Conservation (phyloP, 768 basidiomycete genomes). For the Lactifluus volemus region DNA sequence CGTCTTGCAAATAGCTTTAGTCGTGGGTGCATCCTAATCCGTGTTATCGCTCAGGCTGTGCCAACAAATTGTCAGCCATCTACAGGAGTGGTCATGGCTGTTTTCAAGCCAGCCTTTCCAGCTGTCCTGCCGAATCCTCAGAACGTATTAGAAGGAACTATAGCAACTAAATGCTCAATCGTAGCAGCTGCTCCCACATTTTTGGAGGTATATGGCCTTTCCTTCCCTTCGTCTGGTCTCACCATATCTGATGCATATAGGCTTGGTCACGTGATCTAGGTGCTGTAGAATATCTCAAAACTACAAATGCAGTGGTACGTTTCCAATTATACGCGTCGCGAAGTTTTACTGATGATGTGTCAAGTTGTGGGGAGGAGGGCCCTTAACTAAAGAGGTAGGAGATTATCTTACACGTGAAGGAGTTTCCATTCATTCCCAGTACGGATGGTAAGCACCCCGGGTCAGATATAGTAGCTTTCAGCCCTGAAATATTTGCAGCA, state of each 20-base stretch:
- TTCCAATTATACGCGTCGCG: not conserved
- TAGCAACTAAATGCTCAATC: slow-evolving; percentile 21
- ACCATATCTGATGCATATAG: slow-evolving; percentile 6
- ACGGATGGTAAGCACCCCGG: slow-evolving; percentile 19
- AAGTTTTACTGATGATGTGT: not conserved
- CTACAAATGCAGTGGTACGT: slow-evolving; percentile 22
- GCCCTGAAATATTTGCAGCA: slow-evolving; percentile 7
- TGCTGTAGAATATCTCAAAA: slow-evolving; percentile 20
- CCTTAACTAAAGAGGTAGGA: slow-evolving; percentile 22
- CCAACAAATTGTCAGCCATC: slow-evolving; percentile 19
- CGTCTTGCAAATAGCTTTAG: slow-evolving; percentile 21
- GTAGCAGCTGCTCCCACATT: slow-evolving; percentile 27
- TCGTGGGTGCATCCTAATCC: slow-evolving; percentile 14
- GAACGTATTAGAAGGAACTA: slow-evolving; percentile 23
- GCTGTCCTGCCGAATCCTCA: slow-evolving; percentile 26
- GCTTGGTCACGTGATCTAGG: slow-evolving; percentile 21
- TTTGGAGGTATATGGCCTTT: slow-evolving; percentile 24
- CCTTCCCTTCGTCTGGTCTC: not conserved
- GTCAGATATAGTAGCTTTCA: not conserved
- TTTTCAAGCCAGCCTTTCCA: slow-evolving; percentile 26
- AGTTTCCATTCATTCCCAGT: slow-evolving; percentile 19
- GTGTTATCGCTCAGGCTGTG: not conserved
- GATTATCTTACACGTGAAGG: slow-evolving; percentile 22
- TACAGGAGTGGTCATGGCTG: slow-evolving; percentile 23
- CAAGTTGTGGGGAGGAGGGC: slow-evolving; percentile 28